Evolutionary conservation across 2,329 filamentous ascomycete species (phyloP).

Genomic region (Colletotrichum sp.): DNA sequence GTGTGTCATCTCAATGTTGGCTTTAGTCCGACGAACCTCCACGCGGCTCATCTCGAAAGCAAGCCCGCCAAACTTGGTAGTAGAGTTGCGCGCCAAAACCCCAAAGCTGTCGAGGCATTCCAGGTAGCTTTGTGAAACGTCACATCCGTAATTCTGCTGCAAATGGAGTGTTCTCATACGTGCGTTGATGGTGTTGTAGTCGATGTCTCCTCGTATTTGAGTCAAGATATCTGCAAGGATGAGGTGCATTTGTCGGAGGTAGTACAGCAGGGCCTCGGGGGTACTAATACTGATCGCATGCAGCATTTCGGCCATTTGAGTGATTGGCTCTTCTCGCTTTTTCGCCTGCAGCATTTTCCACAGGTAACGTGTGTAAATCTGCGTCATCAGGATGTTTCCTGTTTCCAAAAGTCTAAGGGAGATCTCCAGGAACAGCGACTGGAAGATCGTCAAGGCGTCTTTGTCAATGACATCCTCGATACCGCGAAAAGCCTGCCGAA

Average conservation of each 20-base stretch:
- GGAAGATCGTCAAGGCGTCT: too few species aligned
- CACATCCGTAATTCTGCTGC: neutral
- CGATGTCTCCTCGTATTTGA: neutral
- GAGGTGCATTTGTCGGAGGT: neutral
- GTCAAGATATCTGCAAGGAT: neutral
- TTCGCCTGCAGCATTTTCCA: neutral
- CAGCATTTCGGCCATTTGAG: neutral
- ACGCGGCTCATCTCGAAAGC: neutral
- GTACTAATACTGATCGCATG: neutral
- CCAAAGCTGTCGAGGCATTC: neutral
- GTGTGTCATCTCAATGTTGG: neutral
- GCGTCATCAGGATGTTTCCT: neutral
- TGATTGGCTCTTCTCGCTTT: neutral
- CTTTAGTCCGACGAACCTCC: neutral
- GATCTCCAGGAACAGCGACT: too few species aligned
- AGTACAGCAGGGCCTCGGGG: neutral
- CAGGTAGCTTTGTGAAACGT: neutral
- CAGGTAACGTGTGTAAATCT: too few species aligned
- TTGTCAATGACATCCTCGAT: too few species aligned
- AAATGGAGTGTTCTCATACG: neutral
- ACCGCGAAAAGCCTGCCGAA: too few species aligned
- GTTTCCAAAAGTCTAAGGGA: too few species aligned
- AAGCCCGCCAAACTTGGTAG: neutral
- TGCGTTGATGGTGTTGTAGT: neutral
- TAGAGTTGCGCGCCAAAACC: neutral